phyloP scores from a whole-genome alignment of 1,284 basidiomycete genomes.

The Vanrija sp. region DNA sequence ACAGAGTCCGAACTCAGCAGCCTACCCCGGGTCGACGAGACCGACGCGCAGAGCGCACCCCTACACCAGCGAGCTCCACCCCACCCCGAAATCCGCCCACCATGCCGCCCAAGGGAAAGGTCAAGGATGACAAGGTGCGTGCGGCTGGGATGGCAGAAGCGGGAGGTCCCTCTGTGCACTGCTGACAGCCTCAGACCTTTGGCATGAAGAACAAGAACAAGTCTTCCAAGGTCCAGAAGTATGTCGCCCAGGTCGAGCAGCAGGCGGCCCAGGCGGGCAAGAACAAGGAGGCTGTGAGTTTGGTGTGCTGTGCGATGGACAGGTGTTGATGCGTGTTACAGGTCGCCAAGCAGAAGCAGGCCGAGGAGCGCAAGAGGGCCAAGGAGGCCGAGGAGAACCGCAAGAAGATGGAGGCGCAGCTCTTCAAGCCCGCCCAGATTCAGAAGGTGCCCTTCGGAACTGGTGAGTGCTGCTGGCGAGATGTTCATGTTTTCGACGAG shows the following conservation, averaged over 20 bases:
- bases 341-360: constrained; percentile 80
- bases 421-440: constrained; percentile 65
- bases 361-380: constrained; percentile 67
- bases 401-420: constrained; percentile 77
- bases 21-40: background rate
- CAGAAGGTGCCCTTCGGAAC: constrained; percentile 90
- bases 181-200: constrained; percentile 53
- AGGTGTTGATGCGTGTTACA: constrained; percentile 10
- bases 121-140: constrained; percentile 40
- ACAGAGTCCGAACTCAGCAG: background rate
- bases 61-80: background rate
- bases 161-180: background rate
- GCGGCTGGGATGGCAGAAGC: background rate
- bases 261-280: constrained; percentile 66
- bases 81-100: constrained; percentile 13
- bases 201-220: constrained; percentile 98
- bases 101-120: constrained; percentile 43
- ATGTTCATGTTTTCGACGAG: background rate
- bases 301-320: background rate
- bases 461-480: constrained; percentile 40
- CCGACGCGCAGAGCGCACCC: background rate
- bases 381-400: constrained; percentile 76
- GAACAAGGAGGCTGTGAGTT: constrained; percentile 59
- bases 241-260: constrained; percentile 72
- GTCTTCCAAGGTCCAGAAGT: constrained; percentile 85